Percentiles rank a stretch among this genome's conserved stretches.
phyloP scores from a whole-genome alignment of 2,329 filamentous ascomycete species.

The Bipolaris gigantea region DNA sequence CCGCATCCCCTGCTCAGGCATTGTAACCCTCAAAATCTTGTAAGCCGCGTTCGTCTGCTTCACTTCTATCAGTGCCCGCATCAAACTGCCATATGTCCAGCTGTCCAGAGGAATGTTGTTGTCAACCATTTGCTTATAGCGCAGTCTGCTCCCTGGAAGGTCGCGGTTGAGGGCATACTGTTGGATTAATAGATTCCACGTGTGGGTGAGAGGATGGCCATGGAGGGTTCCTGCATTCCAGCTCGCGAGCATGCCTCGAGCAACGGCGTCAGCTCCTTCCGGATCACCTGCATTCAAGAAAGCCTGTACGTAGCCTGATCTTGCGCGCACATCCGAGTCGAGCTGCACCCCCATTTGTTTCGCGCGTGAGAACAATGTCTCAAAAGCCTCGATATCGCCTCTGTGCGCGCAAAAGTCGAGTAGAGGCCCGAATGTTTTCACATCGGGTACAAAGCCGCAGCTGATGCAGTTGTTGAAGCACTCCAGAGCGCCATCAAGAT shows the following conservation, averaged over 20 bases:
- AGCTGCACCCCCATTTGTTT: constrained; percentile 47
- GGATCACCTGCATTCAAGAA: constrained; percentile 54
- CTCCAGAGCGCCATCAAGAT: constrained; percentile 66
- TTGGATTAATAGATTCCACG: constrained; percentile 79
- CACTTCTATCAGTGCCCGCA: constrained; percentile 58
- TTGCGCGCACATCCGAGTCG: constrained; percentile 25
- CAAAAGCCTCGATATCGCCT: constrained; percentile 72
- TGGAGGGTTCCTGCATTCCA: constrained; percentile 43
- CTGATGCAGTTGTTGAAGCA: constrained; percentile 65
- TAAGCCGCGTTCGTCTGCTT: constrained; percentile 59
- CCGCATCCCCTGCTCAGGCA: constrained; percentile 51
- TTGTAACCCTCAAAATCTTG: constrained; percentile 55
- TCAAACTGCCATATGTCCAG: constrained; percentile 63
- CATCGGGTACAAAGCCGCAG: constrained; percentile 57
- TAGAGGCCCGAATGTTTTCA: constrained; percentile 69
- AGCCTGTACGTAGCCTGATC: constrained; percentile 62
- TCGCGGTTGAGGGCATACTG: constrained; percentile 68
- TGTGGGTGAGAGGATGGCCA: constrained; percentile 57
- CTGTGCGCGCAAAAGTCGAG: constrained; percentile 71
- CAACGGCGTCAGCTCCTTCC: constrained; percentile 51
- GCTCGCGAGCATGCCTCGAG: constrained; percentile 60
- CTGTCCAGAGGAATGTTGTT: constrained; percentile 55
- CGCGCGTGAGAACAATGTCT: constrained; percentile 66
- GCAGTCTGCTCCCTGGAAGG: constrained; percentile 55
- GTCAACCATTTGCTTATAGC: constrained; percentile 60